Evolutionary conservation across 768 basidiomycete genomes (phyloP).

Genomic region (Suillus paluster): DNA sequence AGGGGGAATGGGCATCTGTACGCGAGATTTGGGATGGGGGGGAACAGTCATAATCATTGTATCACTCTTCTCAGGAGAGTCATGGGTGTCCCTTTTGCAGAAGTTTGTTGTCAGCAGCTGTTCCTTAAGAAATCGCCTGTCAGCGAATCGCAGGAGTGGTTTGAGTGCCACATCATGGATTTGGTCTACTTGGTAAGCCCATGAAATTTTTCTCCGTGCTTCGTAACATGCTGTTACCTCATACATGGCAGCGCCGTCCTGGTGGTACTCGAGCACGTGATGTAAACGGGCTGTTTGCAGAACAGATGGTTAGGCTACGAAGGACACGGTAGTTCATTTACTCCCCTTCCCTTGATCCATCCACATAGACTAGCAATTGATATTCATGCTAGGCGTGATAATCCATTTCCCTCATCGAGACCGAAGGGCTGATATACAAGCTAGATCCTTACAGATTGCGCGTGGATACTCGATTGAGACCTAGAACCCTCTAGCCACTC

Average conservation of each 20-base stretch:
- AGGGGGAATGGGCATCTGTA: neutral
- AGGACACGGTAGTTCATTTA: neutral
- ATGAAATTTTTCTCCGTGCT: neutral
- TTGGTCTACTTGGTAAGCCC: neutral
- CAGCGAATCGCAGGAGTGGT: neutral
- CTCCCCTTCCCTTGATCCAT: neutral
- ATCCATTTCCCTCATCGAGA: neutral
- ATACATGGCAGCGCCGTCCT: neutral
- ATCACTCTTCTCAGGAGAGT: neutral
- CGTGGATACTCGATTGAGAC: neutral
- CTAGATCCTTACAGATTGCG: neutral
- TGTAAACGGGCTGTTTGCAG: neutral
- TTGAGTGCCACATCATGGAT: neutral
- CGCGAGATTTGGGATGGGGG: neutral
- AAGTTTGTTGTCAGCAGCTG: neutral
- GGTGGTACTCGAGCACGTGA: neutral
- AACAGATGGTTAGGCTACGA: neutral
- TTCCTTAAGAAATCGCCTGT: neutral
- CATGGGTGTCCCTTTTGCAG: neutral
- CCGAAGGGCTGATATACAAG: neutral
- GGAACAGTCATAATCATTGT: neutral
- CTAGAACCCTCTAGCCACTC: neutral
- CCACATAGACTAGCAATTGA: neutral
- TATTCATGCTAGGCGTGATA: neutral
- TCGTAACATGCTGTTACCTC: neutral